Evolutionary conservation across 2,329 filamentous ascomycete genomes (phyloP).

Genomic region (Sporothrix inflata): DNA sequence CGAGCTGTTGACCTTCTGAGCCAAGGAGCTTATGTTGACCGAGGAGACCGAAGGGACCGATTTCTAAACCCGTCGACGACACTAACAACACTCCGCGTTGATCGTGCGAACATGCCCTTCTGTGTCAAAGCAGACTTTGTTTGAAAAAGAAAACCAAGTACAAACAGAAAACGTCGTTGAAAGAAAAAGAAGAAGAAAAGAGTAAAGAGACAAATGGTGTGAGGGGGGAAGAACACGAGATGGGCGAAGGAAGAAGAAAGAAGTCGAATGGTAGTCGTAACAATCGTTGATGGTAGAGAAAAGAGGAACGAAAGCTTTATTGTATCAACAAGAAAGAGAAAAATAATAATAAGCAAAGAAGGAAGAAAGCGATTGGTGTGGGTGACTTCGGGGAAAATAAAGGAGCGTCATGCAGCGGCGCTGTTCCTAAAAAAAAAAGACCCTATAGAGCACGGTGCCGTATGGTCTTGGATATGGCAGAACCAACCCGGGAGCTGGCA

Average conservation of each 20-base stretch:
- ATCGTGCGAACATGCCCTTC: slow-evolving; percentile 28
- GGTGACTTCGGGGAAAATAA: slow-evolving; percentile 24
- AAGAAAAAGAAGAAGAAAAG: background rate
- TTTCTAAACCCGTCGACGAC: slow-evolving; percentile 6
- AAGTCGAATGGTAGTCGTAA: background rate
- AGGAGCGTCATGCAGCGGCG: slow-evolving; percentile 16
- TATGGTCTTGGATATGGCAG: background rate
- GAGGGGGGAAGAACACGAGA: background rate
- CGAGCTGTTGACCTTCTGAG: too few relatives aligned
- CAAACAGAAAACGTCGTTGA: background rate
- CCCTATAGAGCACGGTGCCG: background rate
- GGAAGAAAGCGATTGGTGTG: slow-evolving; percentile 23
- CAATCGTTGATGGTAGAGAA: background rate
- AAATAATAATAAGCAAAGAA: slow-evolving; percentile 1
- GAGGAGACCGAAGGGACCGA: background rate
- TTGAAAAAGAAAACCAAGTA: background rate
- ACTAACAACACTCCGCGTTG: slow-evolving; percentile 1
- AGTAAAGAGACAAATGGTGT: background rate
- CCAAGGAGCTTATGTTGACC: background rate
- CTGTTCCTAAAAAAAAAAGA: slow-evolving; percentile 5
- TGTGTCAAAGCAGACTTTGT: background rate
- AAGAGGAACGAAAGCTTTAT: background rate
- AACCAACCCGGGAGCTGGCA: slow-evolving; percentile 25
- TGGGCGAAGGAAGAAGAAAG: background rate
- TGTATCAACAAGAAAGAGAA: slow-evolving; percentile 8